Percentiles rank a stretch among this genome's conserved stretches.
Conservation (phyloP, 495 filamentous ascomycete species). For the Podospora australis region DNA sequence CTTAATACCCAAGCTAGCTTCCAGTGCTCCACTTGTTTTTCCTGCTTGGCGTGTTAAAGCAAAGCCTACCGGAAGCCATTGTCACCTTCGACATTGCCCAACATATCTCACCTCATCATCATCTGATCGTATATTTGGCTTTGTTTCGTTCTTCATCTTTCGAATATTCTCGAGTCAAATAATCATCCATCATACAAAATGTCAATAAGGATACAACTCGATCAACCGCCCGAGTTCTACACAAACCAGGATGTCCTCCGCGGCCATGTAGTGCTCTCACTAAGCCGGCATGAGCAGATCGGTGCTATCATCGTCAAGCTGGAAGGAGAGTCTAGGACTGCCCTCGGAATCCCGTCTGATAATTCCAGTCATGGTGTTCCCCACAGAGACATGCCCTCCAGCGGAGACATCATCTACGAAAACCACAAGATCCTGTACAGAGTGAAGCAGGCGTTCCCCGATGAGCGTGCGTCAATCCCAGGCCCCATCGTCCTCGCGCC, state of each 20-base stretch:
- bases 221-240: constrained; percentile 66
- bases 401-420: constrained; percentile 35
- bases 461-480: constrained; percentile 55
- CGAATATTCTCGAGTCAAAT: no score
- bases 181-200: constrained; percentile 51
- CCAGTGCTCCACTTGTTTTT: no score
- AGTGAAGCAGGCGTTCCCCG: constrained; percentile 73
- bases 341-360: constrained; percentile 30
- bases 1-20: no score
- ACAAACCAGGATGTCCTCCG: constrained; percentile 84
- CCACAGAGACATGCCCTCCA: constrained; percentile 21
- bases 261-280: constrained; percentile 56
- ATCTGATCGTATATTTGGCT: no score
- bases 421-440: constrained; percentile 58
- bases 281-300: constrained; percentile 59
- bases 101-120: no score
- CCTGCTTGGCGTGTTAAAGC: no score
- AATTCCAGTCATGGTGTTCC: constrained; percentile 20
- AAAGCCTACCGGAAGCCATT: no score
- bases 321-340: constrained; percentile 78
- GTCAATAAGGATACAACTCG: constrained; percentile 72
- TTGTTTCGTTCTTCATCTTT: no score
- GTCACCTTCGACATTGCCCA: no score
- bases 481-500: constrained; percentile 59
- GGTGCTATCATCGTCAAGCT: constrained; percentile 84